phyloP scores from a whole-genome alignment of 148 eudicot genomes.

The Euryodendron excelsum region DNA sequence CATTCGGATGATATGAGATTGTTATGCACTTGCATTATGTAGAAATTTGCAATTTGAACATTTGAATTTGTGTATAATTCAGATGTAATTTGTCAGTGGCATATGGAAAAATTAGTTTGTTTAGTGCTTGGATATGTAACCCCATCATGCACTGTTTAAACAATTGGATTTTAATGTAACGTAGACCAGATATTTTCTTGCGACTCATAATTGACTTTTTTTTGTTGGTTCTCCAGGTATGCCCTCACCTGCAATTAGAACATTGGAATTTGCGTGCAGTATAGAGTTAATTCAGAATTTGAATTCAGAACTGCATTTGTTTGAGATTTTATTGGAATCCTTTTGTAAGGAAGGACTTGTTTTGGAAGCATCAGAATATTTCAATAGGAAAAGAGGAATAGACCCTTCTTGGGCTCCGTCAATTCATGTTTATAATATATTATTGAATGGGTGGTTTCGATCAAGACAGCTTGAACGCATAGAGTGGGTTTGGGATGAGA shows the following conservation, averaged over 20 bases:
- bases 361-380: constrained; percentile 50
- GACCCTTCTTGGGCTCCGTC: constrained; percentile 56
- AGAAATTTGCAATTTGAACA: not conserved
- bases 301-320: constrained; percentile 28
- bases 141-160: not conserved
- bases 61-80: not conserved
- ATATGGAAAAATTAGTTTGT: not conserved
- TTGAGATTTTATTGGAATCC: constrained; percentile 59
- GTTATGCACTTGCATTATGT: not conserved
- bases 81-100: not conserved
- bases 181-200: not conserved
- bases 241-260: constrained; percentile 40
- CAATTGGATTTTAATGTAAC: not conserved
- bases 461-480: constrained; percentile 42
- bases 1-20: not conserved
- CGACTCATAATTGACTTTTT: not conserved
- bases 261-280: constrained; percentile 45
- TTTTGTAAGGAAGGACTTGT: constrained; percentile 69
- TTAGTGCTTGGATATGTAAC: not conserved
- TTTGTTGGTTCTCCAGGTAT: constrained; percentile 41
- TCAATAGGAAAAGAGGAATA: constrained; percentile 31
- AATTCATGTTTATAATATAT: constrained; percentile 46
- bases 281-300: constrained; percentile 28
- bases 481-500: constrained; percentile 47
- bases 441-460: constrained; percentile 65